Evolutionary conservation across 495 filamentous ascomycete genomes (phyloP).

Genomic region (Tuber melanosporum): DNA sequence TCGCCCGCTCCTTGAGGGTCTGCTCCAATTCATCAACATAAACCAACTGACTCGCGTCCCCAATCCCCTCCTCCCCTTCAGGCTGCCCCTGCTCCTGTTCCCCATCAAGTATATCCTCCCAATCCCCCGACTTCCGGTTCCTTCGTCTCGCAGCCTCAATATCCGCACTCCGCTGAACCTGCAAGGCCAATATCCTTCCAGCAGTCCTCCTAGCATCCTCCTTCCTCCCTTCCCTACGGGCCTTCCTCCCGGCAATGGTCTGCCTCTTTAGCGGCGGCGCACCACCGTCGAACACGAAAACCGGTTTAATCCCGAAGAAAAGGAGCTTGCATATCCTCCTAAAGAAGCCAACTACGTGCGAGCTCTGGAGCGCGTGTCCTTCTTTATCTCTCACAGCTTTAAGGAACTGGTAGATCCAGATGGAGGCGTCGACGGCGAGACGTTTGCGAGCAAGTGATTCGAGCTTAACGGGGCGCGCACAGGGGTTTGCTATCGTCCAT

Average conservation of each 20-base stretch:
- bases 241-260: slow-evolving; percentile 73
- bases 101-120: slow-evolving; percentile 5
- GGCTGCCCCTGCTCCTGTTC: slow-evolving; percentile 24
- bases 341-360: slow-evolving; percentile 95
- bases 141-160: slow-evolving; percentile 63
- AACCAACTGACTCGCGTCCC: slow-evolving; percentile 54
- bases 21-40: slow-evolving; percentile 86
- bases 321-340: slow-evolving; percentile 94
- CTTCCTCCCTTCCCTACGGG: slow-evolving; percentile 73
- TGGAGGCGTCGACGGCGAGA: slow-evolving; percentile 92
- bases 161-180: slow-evolving; percentile 82
- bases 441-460: slow-evolving; percentile 92
- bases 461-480: slow-evolving; percentile 82
- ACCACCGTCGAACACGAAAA: slow-evolving; percentile 97
- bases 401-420: slow-evolving; percentile 99
- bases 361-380: slow-evolving; percentile 91
- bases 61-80: slow-evolving; percentile 57
- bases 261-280: slow-evolving; percentile 86
- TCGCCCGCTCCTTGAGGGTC: slow-evolving; percentile 66
- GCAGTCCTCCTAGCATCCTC: slow-evolving; percentile 92
- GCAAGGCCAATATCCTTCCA: slow-evolving; percentile 79
- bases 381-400: slow-evolving; percentile 98
- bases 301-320: slow-evolving; percentile 91
- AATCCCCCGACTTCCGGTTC: slow-evolving; percentile 45
- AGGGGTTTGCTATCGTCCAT: slow-evolving; percentile 90